phyloP scores from a whole-genome alignment of 75 land plant species.

The Azolla pinnata region DNA sequence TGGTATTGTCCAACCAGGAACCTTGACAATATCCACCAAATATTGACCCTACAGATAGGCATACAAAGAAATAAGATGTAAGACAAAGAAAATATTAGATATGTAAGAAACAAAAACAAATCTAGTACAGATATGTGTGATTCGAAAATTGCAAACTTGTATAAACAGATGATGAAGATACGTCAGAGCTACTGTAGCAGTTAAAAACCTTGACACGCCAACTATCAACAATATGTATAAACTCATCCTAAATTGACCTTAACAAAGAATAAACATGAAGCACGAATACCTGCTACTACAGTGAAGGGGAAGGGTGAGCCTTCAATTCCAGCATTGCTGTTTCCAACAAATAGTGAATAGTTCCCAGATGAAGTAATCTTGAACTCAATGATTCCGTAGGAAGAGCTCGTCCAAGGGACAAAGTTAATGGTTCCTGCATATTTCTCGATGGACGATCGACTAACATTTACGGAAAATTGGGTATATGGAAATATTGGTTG shows the following conservation, averaged over 20 bases:
- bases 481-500: slow-evolving; percentile 1
- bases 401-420: neutral
- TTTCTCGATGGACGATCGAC: too few relatives aligned
- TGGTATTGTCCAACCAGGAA: neutral
- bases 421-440: neutral
- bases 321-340: neutral
- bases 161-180: neutral
- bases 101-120: too few relatives aligned
- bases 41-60: neutral
- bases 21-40: neutral
- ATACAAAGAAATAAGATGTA: too few relatives aligned
- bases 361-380: slow-evolving; percentile 1
- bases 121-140: too few relatives aligned
- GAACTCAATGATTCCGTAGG: neutral
- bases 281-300: neutral
- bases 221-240: too few relatives aligned
- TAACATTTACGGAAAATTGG: neutral
- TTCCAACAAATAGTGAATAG: slow-evolving; percentile 1
- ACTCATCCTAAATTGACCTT: too few relatives aligned
- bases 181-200: too few relatives aligned
- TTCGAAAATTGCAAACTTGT: too few relatives aligned
- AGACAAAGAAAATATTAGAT: too few relatives aligned
- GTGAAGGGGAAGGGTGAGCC: neutral
- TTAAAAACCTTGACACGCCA: too few relatives aligned
- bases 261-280: too few relatives aligned